Evolutionary conservation across 192 early-diverging fungal genomes (phyloP).

Genomic region (Coemansia sp.): DNA sequence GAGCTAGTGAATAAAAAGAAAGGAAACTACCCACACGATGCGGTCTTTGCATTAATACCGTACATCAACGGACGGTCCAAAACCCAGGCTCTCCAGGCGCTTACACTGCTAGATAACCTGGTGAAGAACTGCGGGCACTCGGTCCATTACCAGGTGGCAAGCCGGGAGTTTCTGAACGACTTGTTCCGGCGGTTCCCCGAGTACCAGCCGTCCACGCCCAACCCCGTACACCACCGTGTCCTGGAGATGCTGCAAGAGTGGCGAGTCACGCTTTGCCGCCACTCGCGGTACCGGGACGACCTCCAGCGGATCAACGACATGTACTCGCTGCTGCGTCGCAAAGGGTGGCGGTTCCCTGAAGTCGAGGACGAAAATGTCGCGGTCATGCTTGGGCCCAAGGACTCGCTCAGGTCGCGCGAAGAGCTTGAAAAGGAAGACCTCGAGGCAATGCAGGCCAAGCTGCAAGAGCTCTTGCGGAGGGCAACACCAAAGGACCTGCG

Average conservation of each 20-base stretch:
- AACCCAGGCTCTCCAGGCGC: slow-evolving; percentile 42
- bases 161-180: slow-evolving; percentile 97
- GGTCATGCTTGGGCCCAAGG: slow-evolving; percentile 51
- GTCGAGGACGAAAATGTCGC: slow-evolving; percentile 37
- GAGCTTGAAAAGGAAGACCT: slow-evolving; percentile 96
- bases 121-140: slow-evolving; percentile 99
- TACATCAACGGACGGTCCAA: slow-evolving; percentile 54
- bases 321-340: slow-evolving; percentile 83
- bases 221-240: slow-evolving; percentile 81
- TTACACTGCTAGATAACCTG: slow-evolving; percentile 88
- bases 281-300: slow-evolving; percentile 91
- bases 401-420: slow-evolving; percentile 80
- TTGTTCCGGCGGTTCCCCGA: slow-evolving; percentile 93
- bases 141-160: slow-evolving; percentile 92
- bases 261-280: slow-evolving; percentile 84
- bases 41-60: slow-evolving; percentile 43
- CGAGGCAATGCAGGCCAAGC: slow-evolving; percentile 66
- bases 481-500: slow-evolving; percentile 90
- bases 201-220: slow-evolving; percentile 65
- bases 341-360: slow-evolving; percentile 65
- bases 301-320: slow-evolving; percentile 94
- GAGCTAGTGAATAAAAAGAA: slow-evolving; percentile 92
- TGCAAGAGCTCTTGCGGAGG: slow-evolving; percentile 95
- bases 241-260: slow-evolving; percentile 93
- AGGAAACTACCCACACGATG: slow-evolving; percentile 64